These are phyloP conservation scores for Porcisia deanei DNA, from an alignment of 208 protist genomes.

Conservation along the genomic window DNA sequence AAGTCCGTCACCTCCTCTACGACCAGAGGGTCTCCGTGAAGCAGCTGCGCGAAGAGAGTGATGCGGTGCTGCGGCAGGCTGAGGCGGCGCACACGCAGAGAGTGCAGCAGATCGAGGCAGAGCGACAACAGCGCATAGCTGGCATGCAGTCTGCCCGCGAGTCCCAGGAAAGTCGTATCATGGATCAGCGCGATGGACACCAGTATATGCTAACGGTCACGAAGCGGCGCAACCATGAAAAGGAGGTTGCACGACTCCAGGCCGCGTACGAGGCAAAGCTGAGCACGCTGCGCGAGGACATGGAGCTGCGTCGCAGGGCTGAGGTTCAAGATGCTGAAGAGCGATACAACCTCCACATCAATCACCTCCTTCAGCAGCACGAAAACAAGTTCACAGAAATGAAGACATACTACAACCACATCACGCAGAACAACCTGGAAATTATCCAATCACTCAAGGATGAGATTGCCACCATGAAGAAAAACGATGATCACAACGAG, in stretches of 20 bases:
- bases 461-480: conserved; percentile 95
- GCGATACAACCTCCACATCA: conserved; percentile 96
- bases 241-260: conserved; percentile 82
- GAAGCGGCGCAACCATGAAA: conserved; percentile 88
- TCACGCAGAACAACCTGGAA: conserved; percentile 98
- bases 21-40: conserved; percentile 93
- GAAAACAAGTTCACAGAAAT: conserved; percentile 96
- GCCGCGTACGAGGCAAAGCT: conserved; percentile 92
- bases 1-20: conserved; percentile 96
- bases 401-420: conserved; percentile 98
- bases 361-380: conserved; percentile 95
- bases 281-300: conserved; percentile 81
- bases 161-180: conserved; percentile 79
- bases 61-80: conserved; percentile 82
- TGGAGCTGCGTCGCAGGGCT: conserved; percentile 92
- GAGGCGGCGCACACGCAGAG: conserved; percentile 79
- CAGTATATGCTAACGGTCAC: conserved; percentile 88
- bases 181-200: conserved; percentile 86
- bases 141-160: conserved; percentile 65
- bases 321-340: conserved; percentile 97
- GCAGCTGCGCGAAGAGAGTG: conserved; percentile 88
- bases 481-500: conserved; percentile 95
- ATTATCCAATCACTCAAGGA: conserved; percentile 98
- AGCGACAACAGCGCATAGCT: conserved; percentile 54
- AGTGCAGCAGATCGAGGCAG: conserved; percentile 73